A percentile compares a stretch with the other conserved stretches of the same genome.
These are phyloP conservation scores for Singerocomus inundabilis DNA, from an alignment of 1,284 basidiomycete genomes.

Conservation along the genomic window DNA sequence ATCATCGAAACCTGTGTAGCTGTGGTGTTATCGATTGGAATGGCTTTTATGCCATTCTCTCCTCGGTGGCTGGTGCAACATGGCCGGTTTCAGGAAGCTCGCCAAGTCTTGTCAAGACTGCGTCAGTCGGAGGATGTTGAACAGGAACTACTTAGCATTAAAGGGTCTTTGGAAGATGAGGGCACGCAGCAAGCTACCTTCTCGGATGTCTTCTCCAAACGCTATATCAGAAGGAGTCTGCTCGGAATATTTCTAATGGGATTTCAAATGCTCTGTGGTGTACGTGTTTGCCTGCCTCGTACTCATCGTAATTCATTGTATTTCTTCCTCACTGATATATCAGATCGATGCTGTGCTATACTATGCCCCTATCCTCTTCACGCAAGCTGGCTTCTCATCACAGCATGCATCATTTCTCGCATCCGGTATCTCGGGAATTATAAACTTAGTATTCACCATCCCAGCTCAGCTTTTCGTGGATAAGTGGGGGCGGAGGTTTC, in stretches of 20 bases:
- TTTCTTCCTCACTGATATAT: conserved; percentile 27
- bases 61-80: conserved; percentile 50
- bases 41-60: conserved; percentile 50
- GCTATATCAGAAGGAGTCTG: conserved; percentile 38
- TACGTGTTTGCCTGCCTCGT: conserved; percentile 14
- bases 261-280: conserved; percentile 42
- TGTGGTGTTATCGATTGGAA: conserved; percentile 42
- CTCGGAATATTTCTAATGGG: conserved; percentile 48
- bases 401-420: conserved; percentile 49
- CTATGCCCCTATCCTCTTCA: conserved; percentile 52
- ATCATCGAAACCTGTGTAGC: conserved; percentile 43
- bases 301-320: conserved; percentile 8
- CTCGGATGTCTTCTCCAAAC: conserved; percentile 32
- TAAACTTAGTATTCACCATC: conserved; percentile 45
- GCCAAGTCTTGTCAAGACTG: conserved; percentile 23
- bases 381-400: conserved; percentile 47
- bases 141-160: conserved; percentile 24
- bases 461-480: conserved; percentile 43
- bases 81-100: conserved; percentile 43
- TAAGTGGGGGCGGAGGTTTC: conserved; percentile 45
- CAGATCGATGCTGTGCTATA: conserved; percentile 33
- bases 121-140: conserved; percentile 16
- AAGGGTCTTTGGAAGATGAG: conserved; percentile 26
- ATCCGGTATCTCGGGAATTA: conserved; percentile 50
- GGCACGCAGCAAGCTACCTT: conserved; percentile 19